phyloP scores from a whole-genome alignment of 2,329 filamentous ascomycete genomes.

The Elsinoe perseae region DNA sequence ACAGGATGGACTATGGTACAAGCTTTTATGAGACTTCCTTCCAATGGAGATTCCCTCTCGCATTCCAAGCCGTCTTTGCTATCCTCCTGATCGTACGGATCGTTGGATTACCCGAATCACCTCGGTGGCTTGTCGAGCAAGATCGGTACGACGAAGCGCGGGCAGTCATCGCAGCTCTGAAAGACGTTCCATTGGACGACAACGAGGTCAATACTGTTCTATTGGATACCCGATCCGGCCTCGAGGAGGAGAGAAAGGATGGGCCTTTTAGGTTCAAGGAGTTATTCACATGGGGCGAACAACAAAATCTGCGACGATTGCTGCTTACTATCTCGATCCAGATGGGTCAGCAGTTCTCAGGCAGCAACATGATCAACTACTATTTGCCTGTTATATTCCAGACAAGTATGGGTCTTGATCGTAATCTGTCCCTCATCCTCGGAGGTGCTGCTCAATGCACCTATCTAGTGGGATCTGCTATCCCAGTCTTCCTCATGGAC shows the following conservation, averaged over 20 bases:
- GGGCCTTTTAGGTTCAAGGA: constrained; percentile 11
- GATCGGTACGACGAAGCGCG: constrained; percentile 21
- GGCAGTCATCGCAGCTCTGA: constrained; percentile 20
- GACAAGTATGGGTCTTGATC: not conserved
- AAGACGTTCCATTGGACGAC: constrained; percentile 12
- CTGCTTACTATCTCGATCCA: not conserved
- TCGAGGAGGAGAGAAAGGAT: constrained; percentile 16
- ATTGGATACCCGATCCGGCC: not conserved
- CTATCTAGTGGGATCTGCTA: not conserved
- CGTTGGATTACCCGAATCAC: constrained; percentile 39
- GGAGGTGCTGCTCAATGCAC: not conserved
- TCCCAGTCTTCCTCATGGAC: constrained; percentile 32
- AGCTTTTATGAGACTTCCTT: constrained; percentile 15
- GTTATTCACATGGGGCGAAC: constrained; percentile 18
- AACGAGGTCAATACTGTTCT: constrained; percentile 13
- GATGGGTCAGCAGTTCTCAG: not conserved
- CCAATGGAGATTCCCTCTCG: constrained; percentile 33
- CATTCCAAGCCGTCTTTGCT: constrained; percentile 38
- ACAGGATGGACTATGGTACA: constrained; percentile 42
- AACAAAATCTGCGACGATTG: constrained; percentile 12
- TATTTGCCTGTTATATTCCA: not conserved
- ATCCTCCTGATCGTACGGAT: constrained; percentile 38
- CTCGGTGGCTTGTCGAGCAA: constrained; percentile 30
- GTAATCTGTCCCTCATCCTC: not conserved
- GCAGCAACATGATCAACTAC: not conserved